Percentiles rank a stretch among this genome's conserved stretches.
These are phyloP conservation scores for Ogataea paradorogensis DNA, from an alignment of 805 yeast species.

Conservation along the genomic window DNA sequence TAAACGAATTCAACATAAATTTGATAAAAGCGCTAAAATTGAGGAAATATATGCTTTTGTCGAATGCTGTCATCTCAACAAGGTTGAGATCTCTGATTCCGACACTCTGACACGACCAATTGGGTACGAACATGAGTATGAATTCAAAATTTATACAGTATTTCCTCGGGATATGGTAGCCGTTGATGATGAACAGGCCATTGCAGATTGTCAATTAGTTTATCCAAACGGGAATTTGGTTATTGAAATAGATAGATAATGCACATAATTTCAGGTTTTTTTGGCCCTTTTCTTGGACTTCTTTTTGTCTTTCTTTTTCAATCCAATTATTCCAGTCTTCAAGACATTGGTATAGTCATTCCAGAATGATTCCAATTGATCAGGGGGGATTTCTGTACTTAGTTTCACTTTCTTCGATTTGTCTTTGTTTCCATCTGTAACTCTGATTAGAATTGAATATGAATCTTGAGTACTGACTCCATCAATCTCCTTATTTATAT, in stretches of 20 bases:
- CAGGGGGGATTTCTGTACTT: conserved; percentile 68
- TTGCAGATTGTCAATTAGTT: conserved; percentile 44
- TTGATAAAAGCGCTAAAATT: conserved; percentile 45
- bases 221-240: conserved; percentile 66
- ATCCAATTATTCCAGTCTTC: conserved; percentile 69
- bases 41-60: conserved; percentile 71
- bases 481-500: conserved; percentile 20
- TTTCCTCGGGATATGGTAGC: conserved; percentile 52
- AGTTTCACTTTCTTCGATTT: conserved; percentile 54
- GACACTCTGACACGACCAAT: conserved; percentile 22
- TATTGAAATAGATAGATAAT: conserved; percentile 21
- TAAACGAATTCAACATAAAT: conserved; percentile 49
- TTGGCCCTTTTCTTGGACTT: conserved; percentile 43
- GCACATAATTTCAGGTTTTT: conserved; percentile 3
- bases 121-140: conserved; percentile 43
- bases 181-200: conserved; percentile 24
- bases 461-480: conserved; percentile 24
- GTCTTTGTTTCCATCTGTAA: conserved; percentile 54
- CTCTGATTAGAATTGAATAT: conserved; percentile 67
- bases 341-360: conserved; percentile 62
- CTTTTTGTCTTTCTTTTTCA: conserved; percentile 77
- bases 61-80: conserved; percentile 41
- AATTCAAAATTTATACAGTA: conserved; percentile 51
- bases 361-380: conserved; percentile 73
- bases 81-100: conserved; percentile 32